Evolutionary conservation across 2,329 filamentous ascomycete species (phyloP), one percentile per base, ranked within the genome.

Genomic region (Aspergillus sp.): DNA sequence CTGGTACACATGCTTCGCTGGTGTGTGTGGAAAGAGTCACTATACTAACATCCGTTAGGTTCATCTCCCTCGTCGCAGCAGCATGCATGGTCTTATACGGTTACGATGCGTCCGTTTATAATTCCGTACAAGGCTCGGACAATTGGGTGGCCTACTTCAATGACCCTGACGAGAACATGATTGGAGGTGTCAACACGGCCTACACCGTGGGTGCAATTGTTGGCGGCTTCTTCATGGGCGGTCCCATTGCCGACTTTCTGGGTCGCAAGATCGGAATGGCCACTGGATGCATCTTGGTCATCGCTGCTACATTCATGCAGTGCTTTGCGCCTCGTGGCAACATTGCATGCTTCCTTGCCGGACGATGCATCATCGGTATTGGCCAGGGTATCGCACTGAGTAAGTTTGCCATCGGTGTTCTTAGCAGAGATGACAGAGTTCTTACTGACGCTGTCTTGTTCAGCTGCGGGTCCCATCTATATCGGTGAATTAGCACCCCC

Each of bases 21-120:
- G 5, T 17, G 2, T 17, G 2, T 25, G 2, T 25, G 5, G 21
- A 17, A 36, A 17, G 5, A 2, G 7, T 49, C 21, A 53, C 8
- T 32, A 52, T 8, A 50, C n/a, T 8, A 2, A 52, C 5, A 21
- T 19, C 23, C 8, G 11, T 19, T 32, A 71, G 86, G 86, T 90
- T 88, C 78, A 86, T 89, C 65, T 88, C 86, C 61, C 79, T 89
- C 54, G 85, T 90, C 65, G 88, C 88, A 59, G 88, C 88, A 69
- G 86, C 87, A 73, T 90, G 87, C 73, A 90, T 90, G 88, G 87
- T 90, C 21, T 81, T 91, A 48, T 90, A 90, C 71, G 88, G 88
- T 59, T 90, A 90, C 71, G 88, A 90, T 81, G 87, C 88, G 1
- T 89, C 87, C 39, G 88, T 90, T 50, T 91, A 87, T 80, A 91